A percentile compares a stretch with the other conserved stretches of the same genome.
Evolutionary conservation across 1,284 basidiomycete genomes (phyloP).

Genomic region (Cryptococcus sp.): DNA sequence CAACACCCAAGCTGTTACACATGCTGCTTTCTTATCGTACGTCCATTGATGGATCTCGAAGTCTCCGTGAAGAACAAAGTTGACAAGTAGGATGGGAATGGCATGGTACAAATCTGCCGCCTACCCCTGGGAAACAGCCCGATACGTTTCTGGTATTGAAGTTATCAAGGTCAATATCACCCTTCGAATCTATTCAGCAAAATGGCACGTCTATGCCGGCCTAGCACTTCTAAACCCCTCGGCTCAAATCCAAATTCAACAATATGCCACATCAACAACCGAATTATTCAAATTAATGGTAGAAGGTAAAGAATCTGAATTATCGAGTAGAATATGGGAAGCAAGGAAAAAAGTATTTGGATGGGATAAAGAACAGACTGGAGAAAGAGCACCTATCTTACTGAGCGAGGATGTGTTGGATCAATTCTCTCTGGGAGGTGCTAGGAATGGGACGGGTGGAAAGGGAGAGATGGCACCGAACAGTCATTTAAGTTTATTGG

Average conservation of each 20-base stretch:
- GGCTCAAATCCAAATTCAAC: slow-evolving; percentile 83
- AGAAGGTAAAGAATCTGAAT: slow-evolving; percentile 62
- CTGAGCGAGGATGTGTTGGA: slow-evolving; percentile 83
- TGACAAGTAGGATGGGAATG: slow-evolving; percentile 77
- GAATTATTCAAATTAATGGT: slow-evolving; percentile 97
- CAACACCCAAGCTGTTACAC: slow-evolving; percentile 96
- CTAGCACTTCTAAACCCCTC: slow-evolving; percentile 93
- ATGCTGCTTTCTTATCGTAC: slow-evolving; percentile 93
- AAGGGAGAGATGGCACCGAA: slow-evolving; percentile 51
- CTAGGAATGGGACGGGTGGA: neutral
- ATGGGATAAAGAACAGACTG: slow-evolving; percentile 33
- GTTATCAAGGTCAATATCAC: slow-evolving; percentile 98
- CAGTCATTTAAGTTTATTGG: slow-evolving; percentile 90
- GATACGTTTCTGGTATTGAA: slow-evolving; percentile 97
- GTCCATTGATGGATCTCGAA: slow-evolving; percentile 8
- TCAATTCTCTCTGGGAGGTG: slow-evolving; percentile 70
- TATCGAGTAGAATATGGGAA: slow-evolving; percentile 69
- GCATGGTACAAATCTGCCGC: slow-evolving; percentile 75
- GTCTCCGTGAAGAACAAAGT: neutral
- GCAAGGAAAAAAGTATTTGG: slow-evolving; percentile 78
- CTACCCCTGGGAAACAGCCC: slow-evolving; percentile 91
- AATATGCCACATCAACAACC: slow-evolving; percentile 78
- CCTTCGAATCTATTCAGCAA: slow-evolving; percentile 91
- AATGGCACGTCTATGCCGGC: slow-evolving; percentile 99
- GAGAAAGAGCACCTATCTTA: slow-evolving; percentile 62